Conservation (phyloP, 192 early-diverging fungal species). For the Fimicolochytrium jonesii region DNA sequence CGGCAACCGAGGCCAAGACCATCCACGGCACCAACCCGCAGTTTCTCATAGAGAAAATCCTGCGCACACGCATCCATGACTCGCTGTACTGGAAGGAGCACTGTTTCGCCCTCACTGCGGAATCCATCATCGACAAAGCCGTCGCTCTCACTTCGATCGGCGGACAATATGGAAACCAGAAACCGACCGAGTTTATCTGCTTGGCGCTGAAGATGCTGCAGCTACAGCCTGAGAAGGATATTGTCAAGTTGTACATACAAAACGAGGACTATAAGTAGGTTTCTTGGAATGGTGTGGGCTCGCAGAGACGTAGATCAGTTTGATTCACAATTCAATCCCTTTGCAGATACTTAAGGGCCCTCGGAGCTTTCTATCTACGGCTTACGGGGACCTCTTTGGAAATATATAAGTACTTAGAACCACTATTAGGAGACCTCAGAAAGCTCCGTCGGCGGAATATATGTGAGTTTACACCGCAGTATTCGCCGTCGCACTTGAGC, state of each 20-base stretch:
- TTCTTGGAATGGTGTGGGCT: not conserved
- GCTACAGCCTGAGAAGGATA: conserved; percentile 85
- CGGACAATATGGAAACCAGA: conserved; percentile 79
- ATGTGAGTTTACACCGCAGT: conserved; percentile 32
- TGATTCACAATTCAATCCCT: conserved; percentile 29
- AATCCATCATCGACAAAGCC: conserved; percentile 86
- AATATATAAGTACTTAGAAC: conserved; percentile 82
- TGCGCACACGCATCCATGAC: conserved; percentile 84
- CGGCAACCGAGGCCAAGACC: conserved; percentile 51
- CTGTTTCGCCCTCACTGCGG: conserved; percentile 91
- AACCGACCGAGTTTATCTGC: conserved; percentile 90
- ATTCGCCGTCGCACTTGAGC: too few relatives aligned
- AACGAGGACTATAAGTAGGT: conserved; percentile 76
- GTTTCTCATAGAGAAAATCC: conserved; percentile 91
- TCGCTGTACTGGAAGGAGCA: conserved; percentile 95
- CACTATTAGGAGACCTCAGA: conserved; percentile 77
- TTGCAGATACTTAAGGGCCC: conserved; percentile 66
- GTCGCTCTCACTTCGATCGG: conserved; percentile 69
- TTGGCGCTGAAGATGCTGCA: conserved; percentile 85
- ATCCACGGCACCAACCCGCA: conserved; percentile 92
- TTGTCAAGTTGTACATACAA: conserved; percentile 76
- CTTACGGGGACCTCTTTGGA: conserved; percentile 73
- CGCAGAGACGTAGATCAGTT: too few relatives aligned
- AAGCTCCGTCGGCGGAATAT: conserved; percentile 66
- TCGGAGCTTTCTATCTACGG: conserved; percentile 86